Evolutionary conservation across 169 alveolate species (phyloP).

Genomic region (Plasmodium adleri): DNA sequence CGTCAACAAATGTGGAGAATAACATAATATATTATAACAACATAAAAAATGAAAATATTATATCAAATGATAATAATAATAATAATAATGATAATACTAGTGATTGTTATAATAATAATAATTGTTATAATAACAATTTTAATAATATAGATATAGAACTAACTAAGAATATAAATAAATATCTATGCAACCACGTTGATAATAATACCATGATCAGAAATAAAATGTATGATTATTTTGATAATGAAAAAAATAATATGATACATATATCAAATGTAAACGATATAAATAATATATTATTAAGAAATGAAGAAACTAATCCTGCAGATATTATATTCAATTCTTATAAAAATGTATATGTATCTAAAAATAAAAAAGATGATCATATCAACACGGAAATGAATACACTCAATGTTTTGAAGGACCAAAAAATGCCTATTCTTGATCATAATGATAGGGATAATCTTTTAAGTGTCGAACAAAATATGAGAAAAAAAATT

Average conservation of each 20-base stretch:
- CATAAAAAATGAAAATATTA: too few relatives aligned
- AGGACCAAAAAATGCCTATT: conserved; percentile 41
- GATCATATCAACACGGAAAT: conserved; percentile 28
- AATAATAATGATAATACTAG: too few relatives aligned
- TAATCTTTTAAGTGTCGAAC: neutral
- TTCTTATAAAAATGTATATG: conserved; percentile 45
- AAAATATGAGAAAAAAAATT: conserved; percentile 1
- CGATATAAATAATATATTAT: neutral
- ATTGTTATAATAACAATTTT: neutral
- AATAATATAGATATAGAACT: neutral
- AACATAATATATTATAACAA: too few relatives aligned
- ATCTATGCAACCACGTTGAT: neutral
- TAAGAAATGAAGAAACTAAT: neutral
- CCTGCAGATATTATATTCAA: conserved; percentile 12
- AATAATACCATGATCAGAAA: conserved; percentile 20
- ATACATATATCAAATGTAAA: conserved; percentile 17
- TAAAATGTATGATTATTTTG: conserved; percentile 62
- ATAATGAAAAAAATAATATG: conserved; percentile 41
- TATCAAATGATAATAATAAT: too few relatives aligned
- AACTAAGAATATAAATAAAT: conserved; percentile 1
- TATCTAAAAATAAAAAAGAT: neutral
- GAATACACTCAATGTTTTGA: conserved; percentile 27
- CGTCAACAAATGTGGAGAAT: neutral
- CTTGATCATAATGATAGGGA: conserved; percentile 48
- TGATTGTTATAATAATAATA: neutral